Percentiles rank a stretch among this genome's conserved stretches.
phyloP scores from a whole-genome alignment of 805 yeast species.

The Ogataea parapolymorpha region DNA sequence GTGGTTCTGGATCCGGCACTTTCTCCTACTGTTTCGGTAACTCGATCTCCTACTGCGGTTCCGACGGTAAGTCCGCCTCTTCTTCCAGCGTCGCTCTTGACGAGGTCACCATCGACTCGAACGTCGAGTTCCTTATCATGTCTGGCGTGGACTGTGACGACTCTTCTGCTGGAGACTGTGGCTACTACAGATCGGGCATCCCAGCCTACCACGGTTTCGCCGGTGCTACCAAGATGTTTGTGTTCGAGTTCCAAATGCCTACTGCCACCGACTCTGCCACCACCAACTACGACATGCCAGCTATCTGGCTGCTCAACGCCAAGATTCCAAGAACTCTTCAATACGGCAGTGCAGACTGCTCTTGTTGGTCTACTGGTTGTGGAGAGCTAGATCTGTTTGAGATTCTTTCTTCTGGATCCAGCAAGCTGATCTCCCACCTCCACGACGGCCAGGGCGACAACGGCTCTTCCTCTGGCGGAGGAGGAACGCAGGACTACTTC shows the following conservation, averaged over 20 bases:
- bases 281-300: conserved; percentile 91
- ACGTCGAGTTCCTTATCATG: conserved; percentile 80
- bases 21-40: conserved; percentile 88
- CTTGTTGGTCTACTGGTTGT: conserved; percentile 97
- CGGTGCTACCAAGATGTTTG: conserved; percentile 80
- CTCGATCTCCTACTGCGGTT: conserved; percentile 80
- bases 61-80: conserved; percentile 76
- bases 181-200: conserved; percentile 77
- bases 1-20: conserved; percentile 79
- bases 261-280: conserved; percentile 43
- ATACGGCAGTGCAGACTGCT: conserved; percentile 81
- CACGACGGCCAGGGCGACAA: conserved; percentile 78
- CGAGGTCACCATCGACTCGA: conserved; percentile 66
- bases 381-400: conserved; percentile 97
- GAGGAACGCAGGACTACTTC: conserved; percentile 89
- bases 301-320: conserved; percentile 93
- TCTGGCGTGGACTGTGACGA: conserved; percentile 60
- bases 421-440: conserved; percentile 72
- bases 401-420: conserved; percentile 72
- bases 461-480: conserved; percentile 53
- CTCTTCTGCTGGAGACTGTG: conserved; percentile 58
- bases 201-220: conserved; percentile 95
- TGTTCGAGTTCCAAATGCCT: conserved; percentile 95
- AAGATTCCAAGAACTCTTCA: conserved; percentile 95
- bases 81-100: conserved; percentile 62